phyloP scores from a whole-genome alignment of 331 rosid genomes.

The Spiraea crenata region DNA sequence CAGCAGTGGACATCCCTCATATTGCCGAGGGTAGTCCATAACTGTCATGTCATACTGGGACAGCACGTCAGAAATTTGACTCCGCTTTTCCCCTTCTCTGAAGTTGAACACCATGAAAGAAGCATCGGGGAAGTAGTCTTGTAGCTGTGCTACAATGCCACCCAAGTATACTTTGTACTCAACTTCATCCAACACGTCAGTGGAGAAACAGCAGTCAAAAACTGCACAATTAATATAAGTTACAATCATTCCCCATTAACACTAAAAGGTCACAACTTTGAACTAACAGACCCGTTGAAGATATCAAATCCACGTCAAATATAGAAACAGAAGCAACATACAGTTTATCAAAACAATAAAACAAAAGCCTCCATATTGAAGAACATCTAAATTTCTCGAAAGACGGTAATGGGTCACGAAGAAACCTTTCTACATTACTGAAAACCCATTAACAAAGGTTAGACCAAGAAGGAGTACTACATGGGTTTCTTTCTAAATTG shows the following conservation, averaged over 20 bases:
- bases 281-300: not conserved
- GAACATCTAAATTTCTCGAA: not conserved
- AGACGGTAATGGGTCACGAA: not conserved
- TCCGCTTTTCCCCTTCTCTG: slow-evolving; percentile 85
- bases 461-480: not conserved
- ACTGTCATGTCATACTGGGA: slow-evolving; percentile 98
- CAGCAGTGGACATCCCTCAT: slow-evolving; percentile 87
- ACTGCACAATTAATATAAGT: slow-evolving; percentile 47
- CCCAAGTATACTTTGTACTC: slow-evolving; percentile 85
- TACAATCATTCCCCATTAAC: slow-evolving; percentile 15
- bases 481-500: not conserved
- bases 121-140: slow-evolving; percentile 90
- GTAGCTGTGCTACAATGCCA: slow-evolving; percentile 89
- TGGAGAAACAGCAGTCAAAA: slow-evolving; percentile 97
- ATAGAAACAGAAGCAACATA: not conserved
- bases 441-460: not conserved
- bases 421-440: slow-evolving; percentile 1
- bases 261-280: slow-evolving; percentile 2
- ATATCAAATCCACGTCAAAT: not conserved
- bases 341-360: not conserved
- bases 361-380: not conserved
- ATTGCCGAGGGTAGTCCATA: slow-evolving; percentile 98
- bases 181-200: slow-evolving; percentile 85
- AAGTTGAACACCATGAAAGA: slow-evolving; percentile 99
- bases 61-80: slow-evolving; percentile 79